These are phyloP conservation scores for Podila minutissima DNA, from an alignment of 192 early-diverging fungal species.

Conservation along the genomic window DNA sequence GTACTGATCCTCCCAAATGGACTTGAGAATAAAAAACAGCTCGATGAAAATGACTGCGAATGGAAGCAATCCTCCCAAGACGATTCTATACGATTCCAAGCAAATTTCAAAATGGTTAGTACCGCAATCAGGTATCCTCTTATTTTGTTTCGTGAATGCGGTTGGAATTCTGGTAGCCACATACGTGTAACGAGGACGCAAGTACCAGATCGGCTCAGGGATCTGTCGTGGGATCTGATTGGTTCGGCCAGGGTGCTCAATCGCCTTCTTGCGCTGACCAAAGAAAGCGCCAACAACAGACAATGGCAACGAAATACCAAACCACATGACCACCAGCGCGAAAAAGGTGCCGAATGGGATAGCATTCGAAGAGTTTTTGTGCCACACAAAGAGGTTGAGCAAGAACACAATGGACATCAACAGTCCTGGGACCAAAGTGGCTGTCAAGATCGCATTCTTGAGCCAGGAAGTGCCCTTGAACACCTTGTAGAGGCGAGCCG, in stretches of 20 bases:
- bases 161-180: background rate
- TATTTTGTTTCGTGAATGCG: background rate
- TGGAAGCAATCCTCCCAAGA: constrained; percentile 59
- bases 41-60: constrained; percentile 81
- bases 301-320: constrained; percentile 79
- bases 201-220: constrained; percentile 82
- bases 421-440: constrained; percentile 63
- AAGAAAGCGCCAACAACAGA: constrained; percentile 88
- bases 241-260: constrained; percentile 89
- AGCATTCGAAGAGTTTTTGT: constrained; percentile 85
- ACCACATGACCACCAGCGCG: constrained; percentile 83
- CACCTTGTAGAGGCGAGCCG: constrained; percentile 74
- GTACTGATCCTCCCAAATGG: constrained; percentile 73
- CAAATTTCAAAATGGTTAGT: too few species aligned
- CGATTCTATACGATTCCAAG: constrained; percentile 27
- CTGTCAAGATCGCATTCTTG: constrained; percentile 73
- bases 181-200: constrained; percentile 64
- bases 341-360: constrained; percentile 91
- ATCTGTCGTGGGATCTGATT: constrained; percentile 94
- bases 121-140: background rate
- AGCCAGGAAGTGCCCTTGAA: constrained; percentile 77
- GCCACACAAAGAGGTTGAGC: constrained; percentile 91
- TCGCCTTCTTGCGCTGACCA: constrained; percentile 78
- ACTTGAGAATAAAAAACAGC: constrained; percentile 75
- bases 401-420: constrained; percentile 72